phyloP scores from a whole-genome alignment of 2,329 filamentous ascomycete genomes.

The Xylaria sp. region DNA sequence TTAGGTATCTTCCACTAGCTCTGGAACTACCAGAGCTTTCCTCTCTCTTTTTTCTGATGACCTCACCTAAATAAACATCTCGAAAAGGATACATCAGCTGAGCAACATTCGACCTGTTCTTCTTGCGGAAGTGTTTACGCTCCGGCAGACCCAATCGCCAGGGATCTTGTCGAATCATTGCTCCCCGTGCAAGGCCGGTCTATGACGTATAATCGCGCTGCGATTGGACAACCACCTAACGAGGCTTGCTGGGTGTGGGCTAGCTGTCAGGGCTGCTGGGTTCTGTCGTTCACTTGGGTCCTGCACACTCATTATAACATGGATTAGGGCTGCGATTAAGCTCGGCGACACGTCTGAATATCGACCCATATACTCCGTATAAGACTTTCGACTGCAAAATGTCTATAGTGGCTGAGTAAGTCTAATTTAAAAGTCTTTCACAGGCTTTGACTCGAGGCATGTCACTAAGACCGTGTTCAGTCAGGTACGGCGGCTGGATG shows the following conservation, averaged over 20 bases:
- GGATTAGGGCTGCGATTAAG: constrained; percentile 27
- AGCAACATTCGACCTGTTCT: constrained; percentile 28
- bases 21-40: too few relatives aligned
- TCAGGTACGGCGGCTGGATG: constrained; percentile 65
- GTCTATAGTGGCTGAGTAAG: constrained; percentile 54
- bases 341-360: constrained; percentile 14
- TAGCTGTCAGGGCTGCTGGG: too few relatives aligned
- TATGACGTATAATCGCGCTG: not conserved
- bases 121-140: constrained; percentile 16
- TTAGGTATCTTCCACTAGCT: not conserved
- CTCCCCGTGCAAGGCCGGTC: constrained; percentile 4
- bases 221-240: not conserved
- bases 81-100: constrained; percentile 30
- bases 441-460: constrained; percentile 2
- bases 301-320: constrained; percentile 23
- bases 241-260: not conserved
- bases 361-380: constrained; percentile 25
- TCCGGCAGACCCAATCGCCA: constrained; percentile 9
- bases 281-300: not conserved
- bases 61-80: constrained; percentile 25
- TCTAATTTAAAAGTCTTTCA: constrained; percentile 18
- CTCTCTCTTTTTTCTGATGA: constrained; percentile 22
- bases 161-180: constrained; percentile 16
- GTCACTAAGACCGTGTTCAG: constrained; percentile 38
- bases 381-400: constrained; percentile 34